Percentiles rank a stretch among this genome's conserved stretches.
Evolutionary conservation across 257 asterid species (phyloP).

Genomic region (Primulina tabacum): DNA sequence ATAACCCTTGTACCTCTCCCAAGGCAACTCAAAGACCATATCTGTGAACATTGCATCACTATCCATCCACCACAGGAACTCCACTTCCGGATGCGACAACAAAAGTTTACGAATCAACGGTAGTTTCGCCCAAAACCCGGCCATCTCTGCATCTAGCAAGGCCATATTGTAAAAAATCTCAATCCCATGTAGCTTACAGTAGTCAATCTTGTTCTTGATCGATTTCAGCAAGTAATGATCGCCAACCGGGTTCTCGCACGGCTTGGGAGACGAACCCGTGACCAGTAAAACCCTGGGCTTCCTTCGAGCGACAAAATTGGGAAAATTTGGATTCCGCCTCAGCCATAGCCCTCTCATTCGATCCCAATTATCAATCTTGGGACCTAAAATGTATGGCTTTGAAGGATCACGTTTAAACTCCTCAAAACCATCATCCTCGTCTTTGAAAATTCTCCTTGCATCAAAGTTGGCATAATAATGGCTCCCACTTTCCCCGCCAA

Average conservation of each 20-base stretch:
- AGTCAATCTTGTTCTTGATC: constrained; percentile 62
- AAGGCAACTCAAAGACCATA: constrained; percentile 56
- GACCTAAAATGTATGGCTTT: constrained; percentile 48
- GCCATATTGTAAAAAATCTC: constrained; percentile 57
- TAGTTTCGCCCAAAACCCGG: constrained; percentile 62
- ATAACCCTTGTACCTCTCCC: constrained; percentile 53
- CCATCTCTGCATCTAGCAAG: constrained; percentile 58
- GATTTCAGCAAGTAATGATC: constrained; percentile 61
- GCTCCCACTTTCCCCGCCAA: not conserved
- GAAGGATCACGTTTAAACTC: constrained; percentile 43
- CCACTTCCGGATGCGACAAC: constrained; percentile 59
- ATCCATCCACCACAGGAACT: constrained; percentile 73
- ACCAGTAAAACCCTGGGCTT: constrained; percentile 58
- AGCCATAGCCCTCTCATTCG: constrained; percentile 53
- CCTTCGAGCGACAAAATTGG: constrained; percentile 28
- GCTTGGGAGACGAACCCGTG: constrained; percentile 63
- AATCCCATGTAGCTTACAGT: constrained; percentile 57
- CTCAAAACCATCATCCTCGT: constrained; percentile 46
- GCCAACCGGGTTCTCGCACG: constrained; percentile 66
- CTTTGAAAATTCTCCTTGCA: constrained; percentile 40
- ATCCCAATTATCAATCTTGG: constrained; percentile 55
- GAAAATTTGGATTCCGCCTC: constrained; percentile 41
- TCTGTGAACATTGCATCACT: constrained; percentile 74
- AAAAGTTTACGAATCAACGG: constrained; percentile 58
- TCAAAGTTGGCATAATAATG: constrained; percentile 46